Evolutionary conservation across 2,329 filamentous ascomycete species (phyloP).

Genomic region (Fusarium continuum): DNA sequence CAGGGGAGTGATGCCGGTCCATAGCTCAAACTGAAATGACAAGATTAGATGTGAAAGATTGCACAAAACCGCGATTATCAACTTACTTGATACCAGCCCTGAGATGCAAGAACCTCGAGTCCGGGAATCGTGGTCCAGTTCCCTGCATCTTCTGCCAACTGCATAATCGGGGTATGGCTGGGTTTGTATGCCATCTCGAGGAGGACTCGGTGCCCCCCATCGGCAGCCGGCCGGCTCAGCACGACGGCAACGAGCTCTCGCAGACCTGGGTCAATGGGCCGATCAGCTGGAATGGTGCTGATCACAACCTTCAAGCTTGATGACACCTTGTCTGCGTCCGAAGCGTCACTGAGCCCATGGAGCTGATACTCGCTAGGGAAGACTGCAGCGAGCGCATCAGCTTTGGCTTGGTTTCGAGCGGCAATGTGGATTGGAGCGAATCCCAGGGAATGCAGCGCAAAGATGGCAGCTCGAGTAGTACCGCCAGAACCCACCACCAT

Average conservation of each 20-base stretch:
- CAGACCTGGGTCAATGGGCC: conserved; percentile 78
- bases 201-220: conserved; percentile 65
- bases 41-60: conserved; percentile 30
- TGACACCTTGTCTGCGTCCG: conserved; percentile 58
- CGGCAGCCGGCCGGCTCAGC: conserved; percentile 53
- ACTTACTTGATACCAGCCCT: conserved; percentile 86
- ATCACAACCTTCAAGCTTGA: conserved; percentile 74
- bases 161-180: conserved; percentile 82
- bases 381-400: conserved; percentile 70
- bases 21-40: conserved; percentile 73
- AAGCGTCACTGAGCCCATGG: conserved; percentile 63
- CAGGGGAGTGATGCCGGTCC: conserved; percentile 82
- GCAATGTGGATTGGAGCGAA: conserved; percentile 89
- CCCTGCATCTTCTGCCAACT: conserved; percentile 74
- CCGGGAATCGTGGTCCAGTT: conserved; percentile 88
- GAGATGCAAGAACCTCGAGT: conserved; percentile 86
- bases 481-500: conserved; percentile 92
- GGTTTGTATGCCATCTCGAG: conserved; percentile 99
- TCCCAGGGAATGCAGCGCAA: conserved; percentile 83
- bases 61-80: neutral
- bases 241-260: conserved; percentile 68
- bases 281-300: conserved; percentile 90
- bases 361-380: conserved; percentile 82
- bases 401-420: conserved; percentile 77
- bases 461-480: conserved; percentile 90